A percentile compares a stretch with the other conserved stretches of the same genome.
These are phyloP conservation scores for Cucurbita ficifolia DNA, from an alignment of 306 rosid genomes.

Conservation along the genomic window DNA sequence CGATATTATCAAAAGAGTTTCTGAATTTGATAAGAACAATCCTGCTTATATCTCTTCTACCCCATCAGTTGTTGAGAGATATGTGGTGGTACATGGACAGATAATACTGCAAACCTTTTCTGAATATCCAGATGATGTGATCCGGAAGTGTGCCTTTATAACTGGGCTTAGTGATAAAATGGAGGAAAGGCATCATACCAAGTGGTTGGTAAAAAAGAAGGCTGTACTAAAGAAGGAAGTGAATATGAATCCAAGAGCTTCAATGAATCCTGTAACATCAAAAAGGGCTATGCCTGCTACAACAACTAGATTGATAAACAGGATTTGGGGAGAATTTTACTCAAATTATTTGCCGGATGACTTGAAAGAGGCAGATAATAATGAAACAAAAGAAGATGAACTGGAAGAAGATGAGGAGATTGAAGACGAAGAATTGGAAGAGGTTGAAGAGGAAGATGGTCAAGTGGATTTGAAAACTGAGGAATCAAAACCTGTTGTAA, in stretches of 20 bases:
- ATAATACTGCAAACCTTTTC: constrained; percentile 78
- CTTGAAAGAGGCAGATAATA: constrained; percentile 20
- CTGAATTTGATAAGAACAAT: constrained; percentile 31
- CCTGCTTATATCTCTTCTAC: constrained; percentile 59
- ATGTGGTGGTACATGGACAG: constrained; percentile 83
- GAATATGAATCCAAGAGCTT: constrained; percentile 80
- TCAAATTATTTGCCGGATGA: constrained; percentile 63
- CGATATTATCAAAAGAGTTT: constrained; percentile 52
- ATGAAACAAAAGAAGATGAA: constrained; percentile 54
- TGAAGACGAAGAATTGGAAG: constrained; percentile 52
- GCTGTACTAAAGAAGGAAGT: constrained; percentile 32
- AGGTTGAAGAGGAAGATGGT: constrained; percentile 14
- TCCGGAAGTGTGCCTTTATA: constrained; percentile 66
- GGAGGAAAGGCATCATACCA: constrained; percentile 91
- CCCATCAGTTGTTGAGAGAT: constrained; percentile 57
- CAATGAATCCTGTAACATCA: constrained; percentile 52
- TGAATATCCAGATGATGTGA: constrained; percentile 58
- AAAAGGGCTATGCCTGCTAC: constrained; percentile 90
- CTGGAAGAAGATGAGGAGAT: constrained; percentile 57
- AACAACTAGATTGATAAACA: constrained; percentile 66
- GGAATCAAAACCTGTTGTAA: constrained; percentile 22
- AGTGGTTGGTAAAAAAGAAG: constrained; percentile 70
- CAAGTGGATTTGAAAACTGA: constrained; percentile 20
- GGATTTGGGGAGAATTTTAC: constrained; percentile 90
- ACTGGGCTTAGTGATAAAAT: constrained; percentile 55